Conservation (phyloP, 1,139 yeast species). For the Petasospora rhodanensis region DNA sequence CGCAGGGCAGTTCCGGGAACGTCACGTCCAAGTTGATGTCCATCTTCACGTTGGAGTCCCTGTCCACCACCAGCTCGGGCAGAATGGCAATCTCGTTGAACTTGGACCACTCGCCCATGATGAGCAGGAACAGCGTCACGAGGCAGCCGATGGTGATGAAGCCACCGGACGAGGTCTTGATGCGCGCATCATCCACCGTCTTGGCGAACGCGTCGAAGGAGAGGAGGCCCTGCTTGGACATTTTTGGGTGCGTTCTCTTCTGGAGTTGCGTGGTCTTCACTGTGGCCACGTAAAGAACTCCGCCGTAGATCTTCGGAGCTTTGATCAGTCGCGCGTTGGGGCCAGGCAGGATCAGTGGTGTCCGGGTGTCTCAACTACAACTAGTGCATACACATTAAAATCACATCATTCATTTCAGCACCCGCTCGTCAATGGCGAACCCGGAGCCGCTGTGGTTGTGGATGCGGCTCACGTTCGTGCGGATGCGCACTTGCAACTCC, state of each 20-base stretch:
- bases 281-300: too few species aligned
- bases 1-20: conserved; percentile 85
- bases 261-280: too few species aligned
- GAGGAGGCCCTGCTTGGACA: conserved; percentile 35
- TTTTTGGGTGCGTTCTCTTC: too few species aligned
- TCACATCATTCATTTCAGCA: too few species aligned
- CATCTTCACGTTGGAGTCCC: conserved; percentile 71
- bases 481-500: conserved; percentile 38
- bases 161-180: conserved; percentile 88
- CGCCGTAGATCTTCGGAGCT: too few species aligned
- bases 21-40: conserved; percentile 77
- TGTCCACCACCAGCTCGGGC: conserved; percentile 86
- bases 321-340: too few species aligned
- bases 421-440: conserved; percentile 29
- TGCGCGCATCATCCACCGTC: conserved; percentile 89
- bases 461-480: conserved; percentile 39
- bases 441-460: conserved; percentile 41
- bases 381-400: too few species aligned
- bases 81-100: conserved; percentile 62
- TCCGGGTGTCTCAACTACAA: too few species aligned
- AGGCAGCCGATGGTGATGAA: conserved; percentile 73
- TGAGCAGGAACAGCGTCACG: conserved; percentile 54
- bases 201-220: conserved; percentile 88
- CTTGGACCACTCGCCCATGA: conserved; percentile 71
- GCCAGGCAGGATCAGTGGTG: too few species aligned